Evolutionary conservation across 768 basidiomycete genomes (phyloP), one percentile per base, ranked within the genome.

Genomic region (Phaffia australis): DNA sequence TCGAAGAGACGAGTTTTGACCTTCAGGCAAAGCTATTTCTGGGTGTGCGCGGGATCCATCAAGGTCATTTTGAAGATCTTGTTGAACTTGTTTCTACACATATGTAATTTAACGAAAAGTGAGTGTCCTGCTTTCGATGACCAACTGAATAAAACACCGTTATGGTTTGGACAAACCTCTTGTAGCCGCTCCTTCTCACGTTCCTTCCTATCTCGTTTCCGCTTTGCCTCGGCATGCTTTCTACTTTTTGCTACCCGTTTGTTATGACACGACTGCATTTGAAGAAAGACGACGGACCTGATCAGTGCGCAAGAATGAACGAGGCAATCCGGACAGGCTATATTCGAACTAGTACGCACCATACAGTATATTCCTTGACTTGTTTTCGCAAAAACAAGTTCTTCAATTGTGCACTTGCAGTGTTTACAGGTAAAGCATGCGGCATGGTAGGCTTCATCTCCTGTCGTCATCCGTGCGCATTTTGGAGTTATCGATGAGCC

Each of bases 401-500:
- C 95, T 77, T 98, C 93, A 70, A 99, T 99, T 65, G 90, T 83
- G 74, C 87, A 87, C 75, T 84, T 84, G 80, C 95, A 99, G 60
- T 91, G 87, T 73, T 89, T 87, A 79, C 95, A 99, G 71, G 94
- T 93, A 81, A 99, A 99, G 79, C 95, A 99, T 70, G 92, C 88
- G 6, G 95, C 93, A 75, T 98, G 95, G 72, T 98, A 99, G 0
- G 91, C 90, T 75, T 98, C 95, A 77, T 99, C 92, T 68, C 91
- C 75, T 72, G 56, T 71, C 56, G 9, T 29, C 2, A 4, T 6
- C 7, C 1, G 19, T 16, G 58, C 18, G n/a, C 23, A 48, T 21
- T 5, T 14, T 16, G 7, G 21, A 16, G 29, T 30, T 21, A n/a
- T 35, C 42, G 57, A 50, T 27, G 2, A 21, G 42, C 35, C 4